A percentile compares a stretch with the other conserved stretches of the same genome.
phyloP scores from a whole-genome alignment of 73 alveolate genomes.

The Symbiodinium pilosum region DNA sequence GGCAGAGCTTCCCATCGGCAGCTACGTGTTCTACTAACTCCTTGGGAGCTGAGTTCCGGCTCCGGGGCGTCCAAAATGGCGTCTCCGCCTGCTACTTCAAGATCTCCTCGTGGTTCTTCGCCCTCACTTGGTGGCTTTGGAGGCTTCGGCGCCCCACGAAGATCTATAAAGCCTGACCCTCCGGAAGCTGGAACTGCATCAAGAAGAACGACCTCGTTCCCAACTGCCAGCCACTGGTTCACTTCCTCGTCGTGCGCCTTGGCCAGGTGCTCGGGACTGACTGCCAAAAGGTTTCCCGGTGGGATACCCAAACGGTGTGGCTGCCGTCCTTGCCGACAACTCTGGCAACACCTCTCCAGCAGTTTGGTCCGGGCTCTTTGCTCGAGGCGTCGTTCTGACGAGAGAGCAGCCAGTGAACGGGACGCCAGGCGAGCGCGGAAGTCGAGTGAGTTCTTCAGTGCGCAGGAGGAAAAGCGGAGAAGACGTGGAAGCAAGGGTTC shows the following conservation, averaged over 20 bases:
- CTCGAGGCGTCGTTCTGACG: background rate
- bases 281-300: slow-evolving; percentile 24
- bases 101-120: background rate
- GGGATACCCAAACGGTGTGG: background rate
- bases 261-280: background rate
- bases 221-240: background rate
- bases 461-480: background rate
- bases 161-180: background rate
- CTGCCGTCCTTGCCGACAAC: background rate
- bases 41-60: background rate
- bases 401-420: background rate
- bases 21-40: background rate
- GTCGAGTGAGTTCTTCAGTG: background rate
- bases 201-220: background rate
- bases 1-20: background rate
- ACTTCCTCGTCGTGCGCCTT: slow-evolving; percentile 10
- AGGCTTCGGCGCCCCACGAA: background rate
- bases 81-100: background rate
- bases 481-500: background rate
- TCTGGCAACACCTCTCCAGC: slow-evolving; percentile 9
- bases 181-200: background rate
- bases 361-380: background rate
- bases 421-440: background rate
- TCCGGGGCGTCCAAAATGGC: background rate
- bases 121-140: background rate